A percentile compares a stretch with the other conserved stretches of the same genome.
phyloP scores from a whole-genome alignment of 805 yeast species.

The Nakazawaea anatomiae region DNA sequence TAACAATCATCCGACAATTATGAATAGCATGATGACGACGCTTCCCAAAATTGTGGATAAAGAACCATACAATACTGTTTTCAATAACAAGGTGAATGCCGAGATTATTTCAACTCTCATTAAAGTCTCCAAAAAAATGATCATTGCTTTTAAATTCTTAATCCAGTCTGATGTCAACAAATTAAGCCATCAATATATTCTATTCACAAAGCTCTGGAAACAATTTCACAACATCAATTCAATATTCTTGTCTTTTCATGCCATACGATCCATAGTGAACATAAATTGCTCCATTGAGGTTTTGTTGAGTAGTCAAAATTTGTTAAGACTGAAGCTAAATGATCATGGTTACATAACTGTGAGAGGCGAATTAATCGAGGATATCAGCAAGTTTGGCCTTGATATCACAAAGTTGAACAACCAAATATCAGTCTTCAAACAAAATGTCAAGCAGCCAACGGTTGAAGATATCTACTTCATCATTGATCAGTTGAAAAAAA shows the following conservation, averaged over 20 bases:
- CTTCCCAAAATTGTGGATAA: slow-evolving; percentile 4
- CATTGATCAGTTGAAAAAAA: not conserved
- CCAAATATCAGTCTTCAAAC: not conserved
- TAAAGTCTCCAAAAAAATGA: not conserved
- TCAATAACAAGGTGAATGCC: not conserved
- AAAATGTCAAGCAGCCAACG: not conserved
- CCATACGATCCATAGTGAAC: slow-evolving; percentile 3
- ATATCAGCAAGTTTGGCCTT: not conserved
- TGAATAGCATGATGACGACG: not conserved
- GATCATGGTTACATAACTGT: not conserved
- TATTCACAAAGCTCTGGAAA: slow-evolving; percentile 3
- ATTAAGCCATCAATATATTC: not conserved
- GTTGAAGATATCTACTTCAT: not conserved
- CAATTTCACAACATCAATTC: not conserved
- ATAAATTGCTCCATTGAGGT: not conserved
- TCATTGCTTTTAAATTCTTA: not conserved
- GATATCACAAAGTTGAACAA: not conserved
- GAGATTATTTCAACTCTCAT: not conserved
- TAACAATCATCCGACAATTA: not conserved
- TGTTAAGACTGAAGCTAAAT: not conserved
- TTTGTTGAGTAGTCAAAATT: not conserved
- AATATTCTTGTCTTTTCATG: slow-evolving; percentile 3
- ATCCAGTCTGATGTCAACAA: not conserved
- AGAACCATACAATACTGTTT: slow-evolving; percentile 3
- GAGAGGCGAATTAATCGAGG: not conserved